phyloP scores from a whole-genome alignment of 2,329 filamentous ascomycete genomes.

The Penicillium sp. region DNA sequence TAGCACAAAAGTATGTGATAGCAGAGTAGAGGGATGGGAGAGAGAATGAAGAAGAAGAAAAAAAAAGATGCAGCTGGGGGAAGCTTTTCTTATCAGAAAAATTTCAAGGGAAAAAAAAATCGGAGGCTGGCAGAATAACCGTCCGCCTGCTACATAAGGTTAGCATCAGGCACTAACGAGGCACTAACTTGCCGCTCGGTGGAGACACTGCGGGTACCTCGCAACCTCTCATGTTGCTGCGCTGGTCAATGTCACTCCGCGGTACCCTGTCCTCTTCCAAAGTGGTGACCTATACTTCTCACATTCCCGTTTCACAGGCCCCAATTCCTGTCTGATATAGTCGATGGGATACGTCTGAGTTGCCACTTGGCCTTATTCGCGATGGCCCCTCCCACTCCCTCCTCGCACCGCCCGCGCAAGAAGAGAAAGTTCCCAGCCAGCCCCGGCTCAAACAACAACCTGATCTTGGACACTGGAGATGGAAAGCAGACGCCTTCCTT shows the following conservation, averaged over 20 bases:
- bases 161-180: conserved; percentile 19
- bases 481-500: conserved; percentile 66
- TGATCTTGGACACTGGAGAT: conserved; percentile 45
- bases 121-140: conserved; percentile 29
- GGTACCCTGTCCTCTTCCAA: neutral
- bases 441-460: conserved; percentile 41
- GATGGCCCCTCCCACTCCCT: conserved; percentile 31
- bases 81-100: conserved; percentile 31
- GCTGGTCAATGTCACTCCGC: neutral
- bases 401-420: conserved; percentile 46
- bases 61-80: conserved; percentile 22
- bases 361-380: conserved; percentile 11
- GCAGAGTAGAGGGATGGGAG: conserved; percentile 16
- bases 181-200: conserved; percentile 2
- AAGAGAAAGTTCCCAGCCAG: conserved; percentile 41
- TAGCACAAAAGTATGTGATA: conserved; percentile 16
- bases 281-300: neutral
- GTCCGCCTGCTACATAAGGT: conserved; percentile 26
- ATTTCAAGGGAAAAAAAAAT: conserved; percentile 21
- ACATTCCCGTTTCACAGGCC: neutral
- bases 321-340: neutral
- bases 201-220: conserved; percentile 23
- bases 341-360: conserved; percentile 26
- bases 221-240: neutral
- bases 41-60: conserved; percentile 25